Evolutionary conservation across 2,329 filamentous ascomycete genomes (phyloP).

Genomic region (Alternaria sp.): DNA sequence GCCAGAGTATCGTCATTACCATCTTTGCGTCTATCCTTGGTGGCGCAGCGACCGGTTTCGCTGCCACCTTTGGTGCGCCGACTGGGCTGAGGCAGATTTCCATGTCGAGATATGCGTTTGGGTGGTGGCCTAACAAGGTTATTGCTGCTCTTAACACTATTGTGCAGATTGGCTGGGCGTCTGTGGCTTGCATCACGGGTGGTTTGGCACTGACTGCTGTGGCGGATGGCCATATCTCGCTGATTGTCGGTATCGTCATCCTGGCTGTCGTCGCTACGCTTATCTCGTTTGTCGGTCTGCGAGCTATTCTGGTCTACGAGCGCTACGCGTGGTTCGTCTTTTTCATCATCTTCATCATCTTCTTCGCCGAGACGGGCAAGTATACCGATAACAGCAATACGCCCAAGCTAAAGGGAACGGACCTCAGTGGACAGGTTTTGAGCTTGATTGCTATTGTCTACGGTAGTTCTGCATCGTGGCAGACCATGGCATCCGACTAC

Average conservation of each 20-base stretch:
- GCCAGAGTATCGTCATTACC: constrained; percentile 51
- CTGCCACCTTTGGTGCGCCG: constrained; percentile 51
- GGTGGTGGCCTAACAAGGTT: constrained; percentile 59
- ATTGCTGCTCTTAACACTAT: constrained; percentile 56
- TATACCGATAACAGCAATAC: constrained; percentile 51
- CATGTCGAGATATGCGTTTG: constrained; percentile 56
- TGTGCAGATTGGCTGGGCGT: constrained; percentile 53
- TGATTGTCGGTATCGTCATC: constrained; percentile 54
- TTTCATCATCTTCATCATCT: constrained; percentile 56
- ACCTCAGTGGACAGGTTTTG: constrained; percentile 38
- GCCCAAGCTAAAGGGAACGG: constrained; percentile 40
- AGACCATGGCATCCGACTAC: constrained; percentile 52
- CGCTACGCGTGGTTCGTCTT: constrained; percentile 58
- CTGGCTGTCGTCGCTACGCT: constrained; percentile 48
- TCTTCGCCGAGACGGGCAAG: constrained; percentile 55
- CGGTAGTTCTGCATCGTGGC: constrained; percentile 51
- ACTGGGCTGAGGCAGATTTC: constrained; percentile 54
- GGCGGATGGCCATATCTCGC: constrained; percentile 51
- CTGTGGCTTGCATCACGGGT: constrained; percentile 52
- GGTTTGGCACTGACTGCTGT: constrained; percentile 52
- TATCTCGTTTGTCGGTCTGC: constrained; percentile 51
- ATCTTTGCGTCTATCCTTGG: constrained; percentile 52
- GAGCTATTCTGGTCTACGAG: constrained; percentile 55
- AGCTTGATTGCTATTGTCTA: constrained; percentile 41
- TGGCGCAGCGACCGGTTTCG: constrained; percentile 50